A percentile compares a stretch with the other conserved stretches of the same genome.
Conservation (phyloP, 2,329 filamentous ascomycete species). For the Alternaria sp. region DNA sequence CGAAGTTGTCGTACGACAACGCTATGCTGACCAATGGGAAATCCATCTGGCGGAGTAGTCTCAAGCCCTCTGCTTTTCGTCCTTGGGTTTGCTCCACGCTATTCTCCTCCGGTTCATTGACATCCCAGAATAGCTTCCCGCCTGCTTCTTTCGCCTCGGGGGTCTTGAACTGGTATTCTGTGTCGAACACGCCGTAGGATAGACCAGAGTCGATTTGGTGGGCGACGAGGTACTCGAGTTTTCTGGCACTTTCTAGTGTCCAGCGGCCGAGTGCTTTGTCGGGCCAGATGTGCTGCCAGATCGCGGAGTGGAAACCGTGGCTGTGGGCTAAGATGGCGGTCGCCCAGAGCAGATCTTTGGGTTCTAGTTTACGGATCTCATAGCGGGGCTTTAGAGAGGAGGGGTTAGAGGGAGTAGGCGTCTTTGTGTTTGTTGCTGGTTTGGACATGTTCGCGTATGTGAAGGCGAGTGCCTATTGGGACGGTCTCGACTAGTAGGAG, state of each 20-base stretch:
- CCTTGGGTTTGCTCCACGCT: conserved; percentile 24
- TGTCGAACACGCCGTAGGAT: conserved; percentile 51
- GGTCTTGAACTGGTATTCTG: conserved; percentile 46
- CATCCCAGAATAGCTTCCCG: conserved; percentile 39
- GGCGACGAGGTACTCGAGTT: conserved; percentile 35
- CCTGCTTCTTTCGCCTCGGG: conserved; percentile 33
- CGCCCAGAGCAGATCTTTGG: conserved; percentile 37
- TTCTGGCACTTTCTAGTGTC: conserved; percentile 9
- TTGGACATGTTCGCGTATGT: neutral
- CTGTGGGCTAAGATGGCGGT: conserved; percentile 39
- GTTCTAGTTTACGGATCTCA: conserved; percentile 38
- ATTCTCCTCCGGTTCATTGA: conserved; percentile 6
- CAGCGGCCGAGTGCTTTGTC: conserved; percentile 21
- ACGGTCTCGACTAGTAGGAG: neutral
- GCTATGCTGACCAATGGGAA: conserved; percentile 50
- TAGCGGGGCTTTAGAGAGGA: conserved; percentile 39
- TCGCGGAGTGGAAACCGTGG: conserved; percentile 38
- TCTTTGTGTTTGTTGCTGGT: neutral
- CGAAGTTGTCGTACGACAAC: conserved; percentile 42
- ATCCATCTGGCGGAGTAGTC: conserved; percentile 47
- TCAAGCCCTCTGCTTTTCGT: conserved; percentile 24
- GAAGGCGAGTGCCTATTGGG: neutral
- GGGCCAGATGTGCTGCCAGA: conserved; percentile 39
- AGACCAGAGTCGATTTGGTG: conserved; percentile 46
- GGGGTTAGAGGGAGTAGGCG: conserved; percentile 26